These are phyloP conservation scores for Oenanthe javanica DNA, from an alignment of 140 eudicot genomes.

Conservation along the genomic window DNA sequence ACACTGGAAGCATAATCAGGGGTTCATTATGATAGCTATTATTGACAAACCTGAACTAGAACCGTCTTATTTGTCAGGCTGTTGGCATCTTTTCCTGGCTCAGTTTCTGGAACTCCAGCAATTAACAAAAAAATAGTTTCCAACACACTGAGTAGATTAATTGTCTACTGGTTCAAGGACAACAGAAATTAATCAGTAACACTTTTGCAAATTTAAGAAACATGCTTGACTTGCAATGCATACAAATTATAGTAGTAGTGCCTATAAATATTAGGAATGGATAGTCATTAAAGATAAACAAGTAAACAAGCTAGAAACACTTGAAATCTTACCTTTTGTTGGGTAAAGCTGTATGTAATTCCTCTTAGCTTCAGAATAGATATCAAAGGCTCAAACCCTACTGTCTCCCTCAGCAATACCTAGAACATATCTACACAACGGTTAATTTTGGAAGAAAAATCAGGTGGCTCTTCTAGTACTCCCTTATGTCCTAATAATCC, in stretches of 20 bases:
- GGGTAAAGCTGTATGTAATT: conserved; percentile 73
- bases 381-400: conserved; percentile 78
- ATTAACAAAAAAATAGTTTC: conserved; percentile 76
- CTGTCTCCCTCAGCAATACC: conserved; percentile 86
- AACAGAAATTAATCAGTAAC: conserved; percentile 21
- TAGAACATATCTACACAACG: conserved; percentile 19
- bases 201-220: conserved; percentile 8
- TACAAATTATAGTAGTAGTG: neutral
- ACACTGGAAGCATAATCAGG: neutral
- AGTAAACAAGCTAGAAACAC: neutral
- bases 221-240: neutral
- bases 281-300: neutral
- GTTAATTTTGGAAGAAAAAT: neutral
- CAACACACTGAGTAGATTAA: conserved; percentile 81
- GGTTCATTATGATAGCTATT: neutral
- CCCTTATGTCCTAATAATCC: neutral
- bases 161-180: conserved; percentile 57
- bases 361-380: conserved; percentile 86
- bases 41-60: conserved; percentile 75
- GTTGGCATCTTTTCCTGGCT: conserved; percentile 62
- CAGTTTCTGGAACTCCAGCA: conserved; percentile 46
- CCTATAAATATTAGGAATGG: neutral
- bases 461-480: neutral
- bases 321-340: conserved; percentile 70
- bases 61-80: conserved; percentile 64